Base-by-base conservation (phyloP, 176 grass and related monocot genomes). In the Avena insularis region DNA sequence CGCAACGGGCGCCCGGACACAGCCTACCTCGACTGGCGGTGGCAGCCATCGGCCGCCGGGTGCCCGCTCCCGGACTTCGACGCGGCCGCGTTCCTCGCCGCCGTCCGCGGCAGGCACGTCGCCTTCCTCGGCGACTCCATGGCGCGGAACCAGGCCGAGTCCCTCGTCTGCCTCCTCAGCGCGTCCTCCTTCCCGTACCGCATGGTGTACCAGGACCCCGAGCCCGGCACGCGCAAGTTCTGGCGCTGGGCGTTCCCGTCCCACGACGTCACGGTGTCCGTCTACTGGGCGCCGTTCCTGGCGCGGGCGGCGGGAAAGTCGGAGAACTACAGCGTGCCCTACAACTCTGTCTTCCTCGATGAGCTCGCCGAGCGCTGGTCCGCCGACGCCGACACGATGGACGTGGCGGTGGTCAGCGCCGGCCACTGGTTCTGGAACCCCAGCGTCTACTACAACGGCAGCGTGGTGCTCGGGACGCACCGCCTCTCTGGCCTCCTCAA, bases 121-220 rank as follows among this genome's bases (percentile, higher is more conserved):
- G 93, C 91, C 17, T 89, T 95, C 55, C 80, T 95, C 53, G 93
- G 91, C 59, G 93, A 95, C 81, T 95, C 93, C 12, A 84, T 95
- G 47, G 93, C 93, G 4, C 69, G 91, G 55, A 93, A 95, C 82
- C 91, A 91, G 62, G 82, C 91, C 65, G 91, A 95, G 0, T 95
- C 93, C 9, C 73, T 95, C 6, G 71, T 95, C 27, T 95, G 93
- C 59, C 86, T 95, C 49, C 19, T 93, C 71, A 53, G 63, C 82
- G 31, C 72, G 19, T 14, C 67, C 17, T 14, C 67, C 6, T 88
- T 65, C 77, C 88, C 62, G 10, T 65, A 81, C 71, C 33, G 64
- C 1, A 77, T 95, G 13, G 77, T 29, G 53, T 64, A 66, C 80
- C 66, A n/a, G 6, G 69, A 89, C 87, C 56, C 86, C 29, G 71